Base-by-base conservation (phyloP, 2,329 filamentous ascomycete species). In the Pseudocercospora cruenta region DNA sequence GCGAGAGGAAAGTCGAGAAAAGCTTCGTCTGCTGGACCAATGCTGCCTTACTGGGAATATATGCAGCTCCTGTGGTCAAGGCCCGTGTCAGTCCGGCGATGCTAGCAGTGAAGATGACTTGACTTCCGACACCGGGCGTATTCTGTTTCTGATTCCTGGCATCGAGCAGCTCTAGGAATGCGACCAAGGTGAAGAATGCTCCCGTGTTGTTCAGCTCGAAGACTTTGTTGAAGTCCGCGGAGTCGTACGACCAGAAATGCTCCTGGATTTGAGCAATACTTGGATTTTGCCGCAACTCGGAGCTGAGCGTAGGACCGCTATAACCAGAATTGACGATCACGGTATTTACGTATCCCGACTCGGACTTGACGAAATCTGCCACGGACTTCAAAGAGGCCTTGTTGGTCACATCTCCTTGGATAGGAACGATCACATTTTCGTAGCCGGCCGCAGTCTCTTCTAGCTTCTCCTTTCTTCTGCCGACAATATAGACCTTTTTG, bases 401-500 rank as follows among this genome's bases (percentile, higher is more conserved):
- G 67, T 77, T 79, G 58, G 80, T 79, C 16, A 83, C 79, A 68
- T 84, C 82, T 39, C 79, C 81, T 0, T 74, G 72, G 57, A 84
- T 67, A 0, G 81, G 79, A 45, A 82, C 76, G 67, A 84, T 82
- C 36, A 57, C 60, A 49, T 79, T 76, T 4, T 70, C 65, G 22
- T 69, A 74, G n/a, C 73, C 71, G 16, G 76, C 67, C 2, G 82
- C 81, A 4, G 83, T 82, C 22, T 77, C 76, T 49, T 82, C 74
- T 19, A 86, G 78, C 1, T 75, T 72, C 9, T 82, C 78, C 64
- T 77, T 72, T 2, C 84, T 81, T 3, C 84, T 80, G 10, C 83
- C 83, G 12, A 85, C 74, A 63, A 86, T 82, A 74, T 85, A 86
- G 51, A 86, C 81, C 66, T 81, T 84, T 24, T 79, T 77, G 2